Base-by-base conservation (phyloP, 768 basidiomycete genomes). In the Neoboletus brunneissimus region DNA sequence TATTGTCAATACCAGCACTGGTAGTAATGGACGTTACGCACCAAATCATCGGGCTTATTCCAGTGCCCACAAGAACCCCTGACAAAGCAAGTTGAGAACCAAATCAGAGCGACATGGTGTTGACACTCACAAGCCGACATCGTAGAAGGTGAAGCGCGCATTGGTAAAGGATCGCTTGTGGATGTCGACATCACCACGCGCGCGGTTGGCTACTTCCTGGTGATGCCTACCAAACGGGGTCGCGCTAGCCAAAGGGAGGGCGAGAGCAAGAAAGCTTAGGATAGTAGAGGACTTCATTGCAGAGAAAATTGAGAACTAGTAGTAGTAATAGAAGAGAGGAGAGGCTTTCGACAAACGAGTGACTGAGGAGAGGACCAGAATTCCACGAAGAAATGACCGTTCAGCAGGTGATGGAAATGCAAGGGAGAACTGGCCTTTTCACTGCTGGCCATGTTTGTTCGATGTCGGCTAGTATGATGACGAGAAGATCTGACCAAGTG, bases 21-120 rank as follows among this genome's bases (percentile, higher is more conserved):
- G 22, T 5, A 5, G 3, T 40, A 0, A 31, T 35, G 12, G 38
- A 31, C 11, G 31, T 23, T 37, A 40, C 64, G 15, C 13, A 67
- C 67, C 11, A 6, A 8, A 20, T 83, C 78, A 20, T 20, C 50
- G 40, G 72, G 65, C 3, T 38, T 51, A 61, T 75, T 82, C 38
- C 37, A 54, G 7, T 68, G 45, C 18, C 84, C 84, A 60, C 84
- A 85, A 50, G 83, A 83, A 68, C 83, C 83, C 37, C 83, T 84
- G 43, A 56, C 8, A 50, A 45, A 29, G 8, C 12, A 31, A 51
- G 25, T 37, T 59, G 12, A 62, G 35, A 27, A 38, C 11, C 11
- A 13, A 42, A 63, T 18, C 6, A 16, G 6, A 40, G 16, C 11
- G 31, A 16, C n/a, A n/a, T 27, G 20, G 5, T 37, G 1, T 44